A percentile compares a stretch with the other conserved stretches of the same genome.
phyloP scores from a whole-genome alignment of 768 basidiomycete species.

The Agaricus subrufescens region DNA sequence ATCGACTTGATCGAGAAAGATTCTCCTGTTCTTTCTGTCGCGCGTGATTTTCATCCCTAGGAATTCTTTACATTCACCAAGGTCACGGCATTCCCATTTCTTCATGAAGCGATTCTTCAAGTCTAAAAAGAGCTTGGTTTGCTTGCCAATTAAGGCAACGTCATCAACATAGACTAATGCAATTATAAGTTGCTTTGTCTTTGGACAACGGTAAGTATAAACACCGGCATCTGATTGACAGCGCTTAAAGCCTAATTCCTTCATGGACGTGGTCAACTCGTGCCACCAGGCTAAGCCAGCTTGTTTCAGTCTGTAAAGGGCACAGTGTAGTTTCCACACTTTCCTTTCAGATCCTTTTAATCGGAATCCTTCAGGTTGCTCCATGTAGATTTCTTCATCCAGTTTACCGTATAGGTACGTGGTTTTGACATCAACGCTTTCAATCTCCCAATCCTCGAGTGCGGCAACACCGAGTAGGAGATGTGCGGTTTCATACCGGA shows the following conservation, averaged over 20 bases:
- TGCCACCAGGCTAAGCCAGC: not conserved
- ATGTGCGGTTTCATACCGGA: conserved; percentile 5
- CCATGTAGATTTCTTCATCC: conserved; percentile 11
- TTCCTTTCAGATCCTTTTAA: too few species aligned
- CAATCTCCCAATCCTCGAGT: conserved; percentile 24
- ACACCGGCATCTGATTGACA: not conserved
- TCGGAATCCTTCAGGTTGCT: conserved; percentile 8
- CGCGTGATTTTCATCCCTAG: too few species aligned
- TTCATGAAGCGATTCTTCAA: too few species aligned
- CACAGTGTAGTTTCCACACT: not conserved
- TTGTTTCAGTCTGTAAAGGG: not conserved
- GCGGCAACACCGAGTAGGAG: conserved; percentile 22
- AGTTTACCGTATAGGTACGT: conserved; percentile 9
- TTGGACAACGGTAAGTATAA: not conserved
- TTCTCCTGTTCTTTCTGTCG: too few species aligned
- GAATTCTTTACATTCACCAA: too few species aligned
- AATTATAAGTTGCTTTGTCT: not conserved
- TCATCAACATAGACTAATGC: too few species aligned
- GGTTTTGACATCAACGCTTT: conserved; percentile 15
- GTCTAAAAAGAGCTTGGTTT: too few species aligned
- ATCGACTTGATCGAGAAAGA: too few species aligned
- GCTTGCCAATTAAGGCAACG: too few species aligned
- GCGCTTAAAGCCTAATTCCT: not conserved
- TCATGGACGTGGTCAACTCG: not conserved
- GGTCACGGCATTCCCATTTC: too few species aligned